Percentiles rank a stretch among this genome's conserved stretches.
These are phyloP conservation scores for Fusarium sp. DNA, from an alignment of 2,329 filamentous ascomycete species.

Conservation along the genomic window DNA sequence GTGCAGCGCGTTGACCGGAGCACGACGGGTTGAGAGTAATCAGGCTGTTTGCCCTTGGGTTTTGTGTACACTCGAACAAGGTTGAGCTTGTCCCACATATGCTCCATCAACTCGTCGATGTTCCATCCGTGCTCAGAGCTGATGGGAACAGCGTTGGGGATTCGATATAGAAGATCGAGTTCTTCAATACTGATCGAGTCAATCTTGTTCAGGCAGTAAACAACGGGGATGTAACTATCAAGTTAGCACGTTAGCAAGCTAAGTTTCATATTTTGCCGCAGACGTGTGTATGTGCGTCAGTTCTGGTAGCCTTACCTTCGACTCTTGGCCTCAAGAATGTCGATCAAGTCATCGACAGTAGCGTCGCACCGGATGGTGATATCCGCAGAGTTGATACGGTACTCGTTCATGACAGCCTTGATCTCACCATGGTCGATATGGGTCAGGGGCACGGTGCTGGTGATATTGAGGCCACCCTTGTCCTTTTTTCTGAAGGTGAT, in stretches of 20 bases:
- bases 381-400: conserved; percentile 95
- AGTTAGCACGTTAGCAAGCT: conserved; percentile 26
- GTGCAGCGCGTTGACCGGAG: conserved; percentile 84
- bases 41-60: conserved; percentile 93
- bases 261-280: neutral
- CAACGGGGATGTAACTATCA: conserved; percentile 94
- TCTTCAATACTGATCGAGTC: conserved; percentile 98
- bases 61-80: conserved; percentile 96
- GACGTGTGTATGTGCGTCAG: conserved; percentile 1
- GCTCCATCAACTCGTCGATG: conserved; percentile 93
- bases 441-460: conserved; percentile 89
- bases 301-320: conserved; percentile 58
- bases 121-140: conserved; percentile 99
- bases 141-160: conserved; percentile 96
- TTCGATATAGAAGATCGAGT: conserved; percentile 93
- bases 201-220: conserved; percentile 99
- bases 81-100: conserved; percentile 98
- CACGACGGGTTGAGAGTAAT: conserved; percentile 92
- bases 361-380: conserved; percentile 98
- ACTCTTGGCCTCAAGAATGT: conserved; percentile 92
- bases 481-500: conserved; percentile 99
- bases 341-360: conserved; percentile 96
- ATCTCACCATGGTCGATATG: conserved; percentile 98
- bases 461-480: conserved; percentile 95
- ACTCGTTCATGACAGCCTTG: conserved; percentile 97